Conservation (phyloP, 257 asterid species). For the Ilex asprella region DNA sequence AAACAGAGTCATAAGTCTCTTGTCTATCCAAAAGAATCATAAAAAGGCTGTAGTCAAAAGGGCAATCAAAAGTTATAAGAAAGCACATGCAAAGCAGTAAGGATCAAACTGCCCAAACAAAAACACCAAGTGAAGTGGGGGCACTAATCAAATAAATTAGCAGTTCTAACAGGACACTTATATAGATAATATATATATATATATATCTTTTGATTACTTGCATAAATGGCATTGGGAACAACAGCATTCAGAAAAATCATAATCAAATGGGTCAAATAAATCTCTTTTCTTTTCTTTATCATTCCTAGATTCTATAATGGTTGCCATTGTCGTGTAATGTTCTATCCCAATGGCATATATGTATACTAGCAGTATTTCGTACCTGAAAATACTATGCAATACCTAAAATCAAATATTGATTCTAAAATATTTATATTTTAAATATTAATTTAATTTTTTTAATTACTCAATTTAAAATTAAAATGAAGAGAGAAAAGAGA, state of each 20-base stretch:
- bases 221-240: constrained; percentile 2
- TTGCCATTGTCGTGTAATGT: constrained; percentile 37
- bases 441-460: too few species aligned
- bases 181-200: too few species aligned
- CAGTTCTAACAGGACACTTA: too few species aligned
- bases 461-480: too few species aligned
- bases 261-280: constrained; percentile 5
- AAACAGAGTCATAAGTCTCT: constrained; percentile 36
- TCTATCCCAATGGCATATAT: background rate
- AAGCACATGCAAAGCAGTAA: constrained; percentile 24
- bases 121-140: constrained; percentile 21
- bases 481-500: too few species aligned
- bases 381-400: too few species aligned
- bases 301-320: constrained; percentile 49
- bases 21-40: constrained; percentile 38
- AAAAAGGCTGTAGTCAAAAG: constrained; percentile 65
- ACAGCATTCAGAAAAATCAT: background rate
- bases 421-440: too few species aligned
- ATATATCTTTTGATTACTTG: background rate
- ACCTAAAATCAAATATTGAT: too few species aligned
- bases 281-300: constrained; percentile 39
- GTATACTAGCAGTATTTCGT: too few species aligned
- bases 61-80: constrained; percentile 30
- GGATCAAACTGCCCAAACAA: constrained; percentile 13
- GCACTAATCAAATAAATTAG: constrained; percentile 16